Evolutionary conservation across 2,329 filamentous ascomycete genomes (phyloP).

Genomic region (Cytospora piceicola): DNA sequence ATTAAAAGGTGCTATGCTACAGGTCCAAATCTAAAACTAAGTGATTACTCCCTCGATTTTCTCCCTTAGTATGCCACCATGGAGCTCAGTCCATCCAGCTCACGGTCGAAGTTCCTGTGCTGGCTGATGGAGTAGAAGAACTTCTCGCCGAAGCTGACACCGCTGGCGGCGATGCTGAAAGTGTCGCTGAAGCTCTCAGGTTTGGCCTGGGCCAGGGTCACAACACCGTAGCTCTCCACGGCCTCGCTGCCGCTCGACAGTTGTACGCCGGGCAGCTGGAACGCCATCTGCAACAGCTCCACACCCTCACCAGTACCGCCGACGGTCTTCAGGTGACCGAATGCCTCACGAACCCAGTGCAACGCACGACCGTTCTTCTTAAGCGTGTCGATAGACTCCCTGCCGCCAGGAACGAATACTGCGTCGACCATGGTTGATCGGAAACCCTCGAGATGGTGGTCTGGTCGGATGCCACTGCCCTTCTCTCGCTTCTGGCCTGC

Average conservation of each 20-base stretch:
- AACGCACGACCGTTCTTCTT: constrained; percentile 71
- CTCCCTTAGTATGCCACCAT: constrained; percentile 68
- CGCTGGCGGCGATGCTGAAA: constrained; percentile 67
- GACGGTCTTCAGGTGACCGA: constrained; percentile 80
- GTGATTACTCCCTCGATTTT: background rate
- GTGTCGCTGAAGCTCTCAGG: constrained; percentile 65
- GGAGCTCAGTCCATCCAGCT: constrained; percentile 69
- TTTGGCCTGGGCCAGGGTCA: constrained; percentile 62
- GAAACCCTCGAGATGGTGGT: constrained; percentile 81
- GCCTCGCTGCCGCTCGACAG: constrained; percentile 53
- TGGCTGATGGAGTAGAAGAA: constrained; percentile 72
- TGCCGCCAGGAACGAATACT: constrained; percentile 75
- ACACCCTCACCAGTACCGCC: constrained; percentile 76
- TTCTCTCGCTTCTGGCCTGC: constrained; percentile 58
- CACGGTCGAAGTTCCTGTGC: constrained; percentile 75
- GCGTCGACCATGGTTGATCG: constrained; percentile 82
- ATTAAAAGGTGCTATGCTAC: constrained; percentile 7
- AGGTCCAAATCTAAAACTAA: background rate
- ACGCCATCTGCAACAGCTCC: constrained; percentile 58
- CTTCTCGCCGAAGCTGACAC: constrained; percentile 69
- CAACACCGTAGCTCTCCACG: constrained; percentile 75
- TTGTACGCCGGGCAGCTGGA: constrained; percentile 48
- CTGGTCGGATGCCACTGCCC: constrained; percentile 63
- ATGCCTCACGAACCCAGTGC: constrained; percentile 80
- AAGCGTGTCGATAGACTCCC: constrained; percentile 64